Conservation (phyloP, 371 early-diverging fungal genomes). For the Haplosporangium sp. region DNA sequence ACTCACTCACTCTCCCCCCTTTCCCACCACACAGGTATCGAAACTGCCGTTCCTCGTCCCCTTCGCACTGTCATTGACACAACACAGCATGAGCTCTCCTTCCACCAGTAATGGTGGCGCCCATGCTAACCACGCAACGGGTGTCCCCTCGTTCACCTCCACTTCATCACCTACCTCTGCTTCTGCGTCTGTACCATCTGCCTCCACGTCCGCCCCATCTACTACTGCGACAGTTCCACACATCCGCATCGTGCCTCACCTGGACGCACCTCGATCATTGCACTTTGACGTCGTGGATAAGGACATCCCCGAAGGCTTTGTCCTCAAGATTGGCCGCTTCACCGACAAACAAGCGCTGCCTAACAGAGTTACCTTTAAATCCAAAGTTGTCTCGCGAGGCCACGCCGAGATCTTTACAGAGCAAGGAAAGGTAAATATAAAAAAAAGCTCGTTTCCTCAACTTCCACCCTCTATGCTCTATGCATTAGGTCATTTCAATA, state of each 20-base stretch:
- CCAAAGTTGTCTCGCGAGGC: slow-evolving; percentile 92
- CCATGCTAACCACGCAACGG: background rate
- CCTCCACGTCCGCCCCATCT: background rate
- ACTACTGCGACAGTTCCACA: slow-evolving; percentile 59
- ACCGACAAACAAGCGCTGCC: slow-evolving; percentile 76
- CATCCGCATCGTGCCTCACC: slow-evolving; percentile 83
- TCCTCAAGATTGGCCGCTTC: slow-evolving; percentile 84
- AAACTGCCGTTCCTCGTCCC: slow-evolving; percentile 33
- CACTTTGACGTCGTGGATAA: slow-evolving; percentile 87
- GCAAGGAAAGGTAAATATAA: slow-evolving; percentile 72
- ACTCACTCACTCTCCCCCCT: background rate
- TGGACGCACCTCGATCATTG: slow-evolving; percentile 79
- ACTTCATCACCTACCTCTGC: background rate
- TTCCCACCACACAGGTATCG: background rate
- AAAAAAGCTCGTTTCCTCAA: background rate
- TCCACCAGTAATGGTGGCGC: background rate
- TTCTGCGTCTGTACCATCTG: background rate
- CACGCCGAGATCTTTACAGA: slow-evolving; percentile 95
- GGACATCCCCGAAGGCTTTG: slow-evolving; percentile 73
- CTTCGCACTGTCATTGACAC: slow-evolving; percentile 8
- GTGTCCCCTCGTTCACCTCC: background rate
- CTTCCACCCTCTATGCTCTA: too few relatives aligned
- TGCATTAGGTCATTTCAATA: too few relatives aligned
- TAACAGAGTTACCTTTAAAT: slow-evolving; percentile 88
- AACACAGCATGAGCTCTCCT: slow-evolving; percentile 16